Percentiles rank a stretch among this genome's conserved stretches.
Evolutionary conservation across 2,329 filamentous ascomycete genomes (phyloP).

Genomic region (Paraphoma sp.): DNA sequence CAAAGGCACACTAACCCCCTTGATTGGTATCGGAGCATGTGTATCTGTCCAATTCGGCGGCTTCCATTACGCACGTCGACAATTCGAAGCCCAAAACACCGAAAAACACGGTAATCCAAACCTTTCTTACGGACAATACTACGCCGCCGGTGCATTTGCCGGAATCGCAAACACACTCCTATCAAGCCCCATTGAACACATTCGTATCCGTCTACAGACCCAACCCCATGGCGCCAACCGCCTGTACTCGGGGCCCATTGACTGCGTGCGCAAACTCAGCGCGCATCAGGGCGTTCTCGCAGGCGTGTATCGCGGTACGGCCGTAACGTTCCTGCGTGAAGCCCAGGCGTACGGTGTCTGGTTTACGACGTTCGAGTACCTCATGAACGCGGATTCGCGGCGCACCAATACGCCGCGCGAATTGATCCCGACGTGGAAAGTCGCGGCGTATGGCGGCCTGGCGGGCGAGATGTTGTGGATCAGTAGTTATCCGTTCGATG

Average conservation of each 20-base stretch:
- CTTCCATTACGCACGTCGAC: slow-evolving; percentile 90
- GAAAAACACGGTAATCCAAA: slow-evolving; percentile 50
- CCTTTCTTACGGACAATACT: slow-evolving; percentile 86
- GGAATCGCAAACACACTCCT: slow-evolving; percentile 88
- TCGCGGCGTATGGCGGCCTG: slow-evolving; percentile 89
- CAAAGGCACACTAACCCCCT: slow-evolving; percentile 93
- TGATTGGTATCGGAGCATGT: slow-evolving; percentile 95
- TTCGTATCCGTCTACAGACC: slow-evolving; percentile 93
- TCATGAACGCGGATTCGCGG: slow-evolving; percentile 88
- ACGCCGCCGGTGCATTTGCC: slow-evolving; percentile 87
- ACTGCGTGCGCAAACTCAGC: slow-evolving; percentile 87
- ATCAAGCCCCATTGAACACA: slow-evolving; percentile 93
- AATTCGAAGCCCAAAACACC: slow-evolving; percentile 77
- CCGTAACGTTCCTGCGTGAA: slow-evolving; percentile 86
- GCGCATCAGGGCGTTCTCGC: slow-evolving; percentile 70
- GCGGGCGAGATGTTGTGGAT: slow-evolving; percentile 96
- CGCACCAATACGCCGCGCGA: slow-evolving; percentile 78
- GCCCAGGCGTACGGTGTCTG: slow-evolving; percentile 94
- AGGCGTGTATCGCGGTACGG: slow-evolving; percentile 86
- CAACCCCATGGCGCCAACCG: slow-evolving; percentile 84
- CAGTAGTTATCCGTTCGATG: slow-evolving; percentile 91
- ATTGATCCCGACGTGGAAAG: slow-evolving; percentile 81
- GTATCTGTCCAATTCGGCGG: slow-evolving; percentile 96
- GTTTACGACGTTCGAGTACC: slow-evolving; percentile 94
- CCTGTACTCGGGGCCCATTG: slow-evolving; percentile 83